Evolutionary conservation across 1,284 basidiomycete genomes (phyloP).

Genomic region (Irpex lacteus): DNA sequence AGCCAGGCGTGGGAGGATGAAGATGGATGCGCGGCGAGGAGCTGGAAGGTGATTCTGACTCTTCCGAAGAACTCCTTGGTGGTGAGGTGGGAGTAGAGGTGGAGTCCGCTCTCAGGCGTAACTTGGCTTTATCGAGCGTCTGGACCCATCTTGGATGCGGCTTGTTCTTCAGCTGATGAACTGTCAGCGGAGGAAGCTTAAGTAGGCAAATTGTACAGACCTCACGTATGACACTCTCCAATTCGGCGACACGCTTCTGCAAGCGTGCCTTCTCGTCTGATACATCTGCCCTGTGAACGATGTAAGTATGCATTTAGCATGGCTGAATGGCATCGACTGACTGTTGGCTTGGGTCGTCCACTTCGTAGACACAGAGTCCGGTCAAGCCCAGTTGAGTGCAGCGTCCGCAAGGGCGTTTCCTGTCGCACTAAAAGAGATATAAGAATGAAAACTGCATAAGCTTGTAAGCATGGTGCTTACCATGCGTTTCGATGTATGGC

Average conservation of each 20-base stretch:
- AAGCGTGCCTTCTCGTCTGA: constrained; percentile 64
- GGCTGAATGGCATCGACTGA: constrained; percentile 30
- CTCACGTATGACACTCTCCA: constrained; percentile 82
- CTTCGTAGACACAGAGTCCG: constrained; percentile 81
- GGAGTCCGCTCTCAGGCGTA: background rate
- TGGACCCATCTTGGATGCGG: constrained; percentile 66
- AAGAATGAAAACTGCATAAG: constrained; percentile 6
- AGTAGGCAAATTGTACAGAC: constrained; percentile 30
- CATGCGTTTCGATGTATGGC: constrained; percentile 81
- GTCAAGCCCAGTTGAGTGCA: constrained; percentile 78
- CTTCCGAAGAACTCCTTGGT: constrained; percentile 8
- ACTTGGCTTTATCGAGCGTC: constrained; percentile 23
- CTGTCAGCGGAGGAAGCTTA: constrained; percentile 11
- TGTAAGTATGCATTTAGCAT: background rate
- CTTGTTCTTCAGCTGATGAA: constrained; percentile 57
- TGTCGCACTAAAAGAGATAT: constrained; percentile 52
- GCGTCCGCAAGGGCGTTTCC: constrained; percentile 67
- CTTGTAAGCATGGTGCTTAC: constrained; percentile 36
- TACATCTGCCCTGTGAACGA: constrained; percentile 24
- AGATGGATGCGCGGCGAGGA: constrained; percentile 7
- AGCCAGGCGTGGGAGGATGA: constrained; percentile 6
- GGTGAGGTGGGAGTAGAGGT: constrained; percentile 4
- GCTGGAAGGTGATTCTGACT: constrained; percentile 3
- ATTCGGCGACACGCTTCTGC: constrained; percentile 73
- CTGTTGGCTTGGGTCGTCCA: constrained; percentile 71